A percentile compares a stretch with the other conserved stretches of the same genome.
Evolutionary conservation across 2,329 filamentous ascomycete genomes (phyloP).

Genomic region (Arthrobotrys musiformis): DNA sequence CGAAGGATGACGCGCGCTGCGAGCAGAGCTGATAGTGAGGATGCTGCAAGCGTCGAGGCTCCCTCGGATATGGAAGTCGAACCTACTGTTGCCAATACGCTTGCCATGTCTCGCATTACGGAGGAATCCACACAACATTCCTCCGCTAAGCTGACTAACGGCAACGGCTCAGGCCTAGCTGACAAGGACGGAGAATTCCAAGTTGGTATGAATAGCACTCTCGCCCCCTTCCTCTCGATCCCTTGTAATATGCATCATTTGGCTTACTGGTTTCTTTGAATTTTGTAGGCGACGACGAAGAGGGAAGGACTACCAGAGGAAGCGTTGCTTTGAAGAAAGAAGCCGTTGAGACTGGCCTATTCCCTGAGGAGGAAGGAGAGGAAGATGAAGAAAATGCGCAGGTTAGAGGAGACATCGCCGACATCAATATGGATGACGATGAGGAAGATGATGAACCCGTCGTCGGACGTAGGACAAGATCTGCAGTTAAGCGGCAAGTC

Average conservation of each 20-base stretch:
- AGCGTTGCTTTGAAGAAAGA: slow-evolving; percentile 68
- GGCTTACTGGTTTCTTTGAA: slow-evolving; percentile 42
- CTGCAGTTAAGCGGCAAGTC: slow-evolving; percentile 25
- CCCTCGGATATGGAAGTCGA: slow-evolving; percentile 47
- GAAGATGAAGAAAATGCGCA: slow-evolving; percentile 57
- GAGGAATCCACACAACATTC: slow-evolving; percentile 50
- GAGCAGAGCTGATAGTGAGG: slow-evolving; percentile 64
- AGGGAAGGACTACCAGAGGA: slow-evolving; percentile 58
- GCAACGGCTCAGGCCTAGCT: slow-evolving; percentile 13
- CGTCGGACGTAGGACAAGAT: slow-evolving; percentile 32
- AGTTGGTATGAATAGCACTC: slow-evolving; percentile 50
- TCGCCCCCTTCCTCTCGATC: slow-evolving; percentile 39
- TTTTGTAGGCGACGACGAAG: slow-evolving; percentile 52
- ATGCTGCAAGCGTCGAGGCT: slow-evolving; percentile 11
- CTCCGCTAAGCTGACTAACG: slow-evolving; percentile 51
- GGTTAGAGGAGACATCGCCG: slow-evolving; percentile 54
- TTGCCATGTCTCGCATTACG: slow-evolving; percentile 54
- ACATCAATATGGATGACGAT: slow-evolving; percentile 59
- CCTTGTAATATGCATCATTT: slow-evolving; percentile 24
- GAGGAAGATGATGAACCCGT: slow-evolving; percentile 60
- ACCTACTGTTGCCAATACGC: not conserved
- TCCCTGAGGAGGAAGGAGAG: slow-evolving; percentile 59
- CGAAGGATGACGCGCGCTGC: slow-evolving; percentile 46
- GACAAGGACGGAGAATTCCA: slow-evolving; percentile 42
- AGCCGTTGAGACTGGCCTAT: slow-evolving; percentile 66